Percentiles rank a stretch among this genome's conserved stretches.
phyloP scores from a whole-genome alignment of 805 yeast genomes.

The Lipomyces lipofer region DNA sequence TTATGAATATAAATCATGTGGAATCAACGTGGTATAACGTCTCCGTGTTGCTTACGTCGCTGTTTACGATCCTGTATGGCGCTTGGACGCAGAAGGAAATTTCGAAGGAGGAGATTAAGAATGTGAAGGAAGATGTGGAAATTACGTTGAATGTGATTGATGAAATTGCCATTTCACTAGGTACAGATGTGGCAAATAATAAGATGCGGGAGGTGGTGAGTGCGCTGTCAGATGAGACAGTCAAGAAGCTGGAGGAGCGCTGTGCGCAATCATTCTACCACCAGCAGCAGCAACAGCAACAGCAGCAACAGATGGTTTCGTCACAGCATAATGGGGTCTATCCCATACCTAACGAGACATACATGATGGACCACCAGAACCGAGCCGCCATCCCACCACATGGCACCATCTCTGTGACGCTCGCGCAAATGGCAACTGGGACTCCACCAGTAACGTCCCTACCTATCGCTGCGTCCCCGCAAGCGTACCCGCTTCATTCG shows the following conservation, averaged over 20 bases:
- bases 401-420: too few relatives aligned
- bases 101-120: slow-evolving; percentile 15
- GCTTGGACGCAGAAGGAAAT: slow-evolving; percentile 22
- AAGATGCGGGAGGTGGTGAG: slow-evolving; percentile 17
- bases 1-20: slow-evolving; percentile 24
- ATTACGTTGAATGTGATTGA: slow-evolving; percentile 17
- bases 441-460: too few relatives aligned
- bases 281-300: slow-evolving; percentile 7
- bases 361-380: not conserved
- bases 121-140: slow-evolving; percentile 18
- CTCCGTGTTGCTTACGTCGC: slow-evolving; percentile 15
- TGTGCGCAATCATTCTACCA: slow-evolving; percentile 3
- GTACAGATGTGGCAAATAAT: slow-evolving; percentile 14
- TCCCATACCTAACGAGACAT: not conserved
- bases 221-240: slow-evolving; percentile 15
- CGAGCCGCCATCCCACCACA: too few relatives aligned
- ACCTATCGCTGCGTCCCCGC: too few relatives aligned
- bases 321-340: too few relatives aligned
- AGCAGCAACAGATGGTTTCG: slow-evolving; percentile 1
- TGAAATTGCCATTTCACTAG: slow-evolving; percentile 16
- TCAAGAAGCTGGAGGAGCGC: slow-evolving; percentile 20
- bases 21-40: slow-evolving; percentile 27
- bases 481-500: too few relatives aligned
- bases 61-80: slow-evolving; percentile 25
- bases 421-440: too few relatives aligned